These are phyloP conservation scores for Gonium pectorale DNA, from an alignment of 139 green algal species.

Conservation along the genomic window DNA sequence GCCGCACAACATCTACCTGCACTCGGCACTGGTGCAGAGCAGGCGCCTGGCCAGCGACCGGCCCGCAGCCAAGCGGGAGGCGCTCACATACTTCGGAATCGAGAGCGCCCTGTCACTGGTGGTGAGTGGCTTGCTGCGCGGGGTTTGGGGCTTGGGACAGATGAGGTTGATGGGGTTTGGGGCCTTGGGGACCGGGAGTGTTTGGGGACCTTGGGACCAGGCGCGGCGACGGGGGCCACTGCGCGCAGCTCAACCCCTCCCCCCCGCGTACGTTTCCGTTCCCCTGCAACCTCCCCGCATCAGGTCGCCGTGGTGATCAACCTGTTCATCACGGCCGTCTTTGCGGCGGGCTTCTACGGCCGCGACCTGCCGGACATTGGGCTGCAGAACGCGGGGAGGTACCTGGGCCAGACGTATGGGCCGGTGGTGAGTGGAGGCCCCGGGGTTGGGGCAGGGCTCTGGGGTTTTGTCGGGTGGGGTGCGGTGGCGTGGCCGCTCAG, in stretches of 20 bases:
- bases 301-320: slow-evolving; percentile 89
- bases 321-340: slow-evolving; percentile 86
- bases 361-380: slow-evolving; percentile 69
- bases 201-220: too few species aligned
- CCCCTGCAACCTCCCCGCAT: slow-evolving; percentile 48
- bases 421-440: slow-evolving; percentile 56
- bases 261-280: slow-evolving; percentile 40
- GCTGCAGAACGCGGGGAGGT: slow-evolving; percentile 75
- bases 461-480: too few species aligned
- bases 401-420: slow-evolving; percentile 68
- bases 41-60: slow-evolving; percentile 26
- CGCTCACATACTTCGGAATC: slow-evolving; percentile 83
- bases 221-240: too few species aligned
- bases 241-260: too few species aligned
- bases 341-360: slow-evolving; percentile 75
- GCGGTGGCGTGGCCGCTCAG: too few species aligned
- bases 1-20: slow-evolving; percentile 95
- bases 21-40: slow-evolving; percentile 83
- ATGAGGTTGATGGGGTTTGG: neutral
- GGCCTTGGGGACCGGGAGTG: too few species aligned
- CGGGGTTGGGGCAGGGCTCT: slow-evolving; percentile 30
- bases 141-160: neutral
- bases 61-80: slow-evolving; percentile 63
- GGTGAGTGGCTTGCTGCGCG: slow-evolving; percentile 42
- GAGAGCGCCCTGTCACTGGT: slow-evolving; percentile 81